Base-by-base conservation (phyloP, 495 filamentous ascomycete species). In the Penicillium alfredii region DNA sequence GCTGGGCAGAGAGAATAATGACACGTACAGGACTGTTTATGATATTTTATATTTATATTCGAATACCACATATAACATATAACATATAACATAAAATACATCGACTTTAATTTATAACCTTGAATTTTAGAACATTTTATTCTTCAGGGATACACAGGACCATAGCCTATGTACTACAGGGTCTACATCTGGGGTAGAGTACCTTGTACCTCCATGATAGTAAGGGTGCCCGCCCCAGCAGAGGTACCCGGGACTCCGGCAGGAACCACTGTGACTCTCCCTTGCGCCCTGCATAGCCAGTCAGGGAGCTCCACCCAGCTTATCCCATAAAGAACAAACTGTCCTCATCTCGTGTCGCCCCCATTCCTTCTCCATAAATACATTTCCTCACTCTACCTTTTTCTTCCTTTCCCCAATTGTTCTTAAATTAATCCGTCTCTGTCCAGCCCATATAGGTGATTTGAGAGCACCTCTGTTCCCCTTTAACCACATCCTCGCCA, bases 271-370 rank as follows among this genome's bases (percentile, higher is more conserved):
- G 9, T 12, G 15, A 32, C 23, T 35, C 11, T 16, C 25, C 35
- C 28, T 30, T 42, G 43, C 44, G 36, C 40, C 49, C 43, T 36
- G 41, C 25, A 34, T 35, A 36, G 41, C 55, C 58, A 59, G 39
- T 57, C 46, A 63, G 40, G 25, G 24, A 45, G 42, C 47, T 49
- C 49, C 46, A 45, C 47, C 37, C 35, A 30, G 30, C 38, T 49
- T 38, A 46, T 45, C 47, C 45, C 53, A 42, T 45, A 66, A 63
- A 67, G 66, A 68, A 68, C 66, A 70, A 64, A 64, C 66, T 70
- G 66, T 65, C 66, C 66, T 70, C 35, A 59, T 53, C 56, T 49
- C 30, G 33, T 24, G 32, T 30, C 30, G 31, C 38, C 43, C 41
- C 37, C 51, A 51, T 47, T 42, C 42, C 14, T 30, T 45, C 29